These are phyloP conservation scores for Aspergillus indologenus DNA, from an alignment of 495 filamentous ascomycete genomes.

Conservation along the genomic window DNA sequence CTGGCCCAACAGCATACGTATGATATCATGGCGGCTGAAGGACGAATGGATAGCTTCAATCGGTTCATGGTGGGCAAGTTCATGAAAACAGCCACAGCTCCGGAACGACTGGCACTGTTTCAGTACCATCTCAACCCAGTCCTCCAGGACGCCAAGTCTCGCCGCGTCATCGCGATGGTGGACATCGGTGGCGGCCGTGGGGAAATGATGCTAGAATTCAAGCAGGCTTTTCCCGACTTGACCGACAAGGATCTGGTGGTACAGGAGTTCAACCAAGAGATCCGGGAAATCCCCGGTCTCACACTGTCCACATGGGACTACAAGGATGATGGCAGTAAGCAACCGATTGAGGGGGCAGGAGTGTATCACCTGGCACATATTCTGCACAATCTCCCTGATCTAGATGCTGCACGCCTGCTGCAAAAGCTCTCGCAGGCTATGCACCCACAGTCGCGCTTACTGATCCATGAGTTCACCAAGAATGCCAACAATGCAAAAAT, in stretches of 20 bases:
- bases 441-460: slow-evolving; percentile 41
- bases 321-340: slow-evolving; percentile 25
- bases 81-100: slow-evolving; percentile 28
- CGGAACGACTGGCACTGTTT: slow-evolving; percentile 24
- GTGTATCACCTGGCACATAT: slow-evolving; percentile 45
- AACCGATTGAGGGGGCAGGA: slow-evolving; percentile 37
- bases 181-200: slow-evolving; percentile 57
- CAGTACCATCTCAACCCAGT: slow-evolving; percentile 30
- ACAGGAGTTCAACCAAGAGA: slow-evolving; percentile 42
- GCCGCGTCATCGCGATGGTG: slow-evolving; percentile 37
- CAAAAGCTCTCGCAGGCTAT: slow-evolving; percentile 45
- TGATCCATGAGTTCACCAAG: slow-evolving; percentile 43
- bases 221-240: slow-evolving; percentile 37
- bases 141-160: slow-evolving; percentile 7
- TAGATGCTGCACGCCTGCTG: slow-evolving; percentile 36
- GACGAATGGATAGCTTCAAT: slow-evolving; percentile 43
- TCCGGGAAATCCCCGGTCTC: slow-evolving; percentile 27
- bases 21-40: slow-evolving; percentile 36
- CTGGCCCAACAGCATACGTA: slow-evolving; percentile 35
- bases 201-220: slow-evolving; percentile 47
- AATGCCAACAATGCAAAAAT: slow-evolving; percentile 31
- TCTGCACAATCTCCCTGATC: slow-evolving; percentile 42
- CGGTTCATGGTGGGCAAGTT: slow-evolving; percentile 43
- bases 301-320: slow-evolving; percentile 37
- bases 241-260: slow-evolving; percentile 35